A percentile compares a stretch with the other conserved stretches of the same genome.
phyloP scores from a whole-genome alignment of 2,329 filamentous ascomycete genomes.

The Nemania sp. region DNA sequence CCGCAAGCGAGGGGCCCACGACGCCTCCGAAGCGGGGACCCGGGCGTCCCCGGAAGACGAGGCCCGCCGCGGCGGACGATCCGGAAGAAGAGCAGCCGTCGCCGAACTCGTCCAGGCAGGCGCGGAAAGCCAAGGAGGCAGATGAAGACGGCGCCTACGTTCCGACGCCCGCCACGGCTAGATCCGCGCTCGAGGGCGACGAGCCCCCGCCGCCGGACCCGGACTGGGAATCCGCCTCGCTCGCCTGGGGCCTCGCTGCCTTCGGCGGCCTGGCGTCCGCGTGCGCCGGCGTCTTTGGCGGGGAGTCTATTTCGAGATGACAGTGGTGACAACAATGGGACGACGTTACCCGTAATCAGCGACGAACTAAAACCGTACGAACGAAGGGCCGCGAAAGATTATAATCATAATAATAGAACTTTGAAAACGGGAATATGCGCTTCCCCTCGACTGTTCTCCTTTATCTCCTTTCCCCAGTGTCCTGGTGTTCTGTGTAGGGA shows the following conservation, averaged over 20 bases:
- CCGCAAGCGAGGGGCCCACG: constrained; percentile 19
- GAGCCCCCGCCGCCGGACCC: constrained; percentile 45
- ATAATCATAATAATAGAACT: too few species aligned
- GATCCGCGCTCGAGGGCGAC: constrained; percentile 44
- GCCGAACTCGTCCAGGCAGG: not conserved
- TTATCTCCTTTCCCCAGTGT: too few species aligned
- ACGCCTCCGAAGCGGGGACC: constrained; percentile 22
- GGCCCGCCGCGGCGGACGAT: constrained; percentile 3
- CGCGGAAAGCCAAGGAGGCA: constrained; percentile 1
- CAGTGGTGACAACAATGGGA: not conserved
- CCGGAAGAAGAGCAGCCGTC: constrained; percentile 1
- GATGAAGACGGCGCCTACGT: constrained; percentile 45
- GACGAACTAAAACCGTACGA: not conserved
- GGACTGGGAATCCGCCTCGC: constrained; percentile 53
- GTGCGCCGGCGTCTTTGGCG: constrained; percentile 52
- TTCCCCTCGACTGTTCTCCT: too few species aligned
- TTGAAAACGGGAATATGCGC: too few species aligned
- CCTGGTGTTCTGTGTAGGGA: too few species aligned
- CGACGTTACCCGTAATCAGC: not conserved
- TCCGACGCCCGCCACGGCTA: constrained; percentile 42
- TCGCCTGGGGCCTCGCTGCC: constrained; percentile 52
- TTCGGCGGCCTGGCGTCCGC: constrained; percentile 51
- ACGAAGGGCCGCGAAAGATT: too few species aligned
- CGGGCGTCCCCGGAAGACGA: constrained; percentile 33
- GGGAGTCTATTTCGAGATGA: constrained; percentile 50